Evolutionary conservation across 2,329 filamentous ascomycete species (phyloP).

Genomic region (Aspergillus clavatus): DNA sequence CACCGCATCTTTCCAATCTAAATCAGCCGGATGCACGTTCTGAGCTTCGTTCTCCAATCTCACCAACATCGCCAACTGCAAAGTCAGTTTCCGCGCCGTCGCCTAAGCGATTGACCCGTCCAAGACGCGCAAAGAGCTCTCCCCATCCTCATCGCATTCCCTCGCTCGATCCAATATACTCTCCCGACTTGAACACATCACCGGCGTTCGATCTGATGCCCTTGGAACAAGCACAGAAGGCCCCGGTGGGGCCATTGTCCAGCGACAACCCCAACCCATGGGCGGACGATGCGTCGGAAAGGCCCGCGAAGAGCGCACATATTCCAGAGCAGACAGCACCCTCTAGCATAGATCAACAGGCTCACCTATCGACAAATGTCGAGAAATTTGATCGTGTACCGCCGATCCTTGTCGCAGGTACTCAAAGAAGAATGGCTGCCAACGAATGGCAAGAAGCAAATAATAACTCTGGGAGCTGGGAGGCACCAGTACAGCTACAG

Average conservation of each 20-base stretch:
- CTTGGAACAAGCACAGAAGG: slow-evolving; percentile 34
- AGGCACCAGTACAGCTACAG: slow-evolving; percentile 26
- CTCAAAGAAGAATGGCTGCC: slow-evolving; percentile 18
- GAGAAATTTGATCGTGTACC: slow-evolving; percentile 16
- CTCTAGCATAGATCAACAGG: slow-evolving; percentile 2
- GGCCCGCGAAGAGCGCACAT: slow-evolving; percentile 10
- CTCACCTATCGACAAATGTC: slow-evolving; percentile 3
- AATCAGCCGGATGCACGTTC: slow-evolving; percentile 27
- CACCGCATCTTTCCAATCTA: slow-evolving; percentile 32
- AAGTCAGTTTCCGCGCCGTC: slow-evolving; percentile 25
- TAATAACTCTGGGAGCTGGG: slow-evolving; percentile 19
- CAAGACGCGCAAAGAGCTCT: slow-evolving; percentile 25
- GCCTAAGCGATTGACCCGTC: slow-evolving; percentile 24
- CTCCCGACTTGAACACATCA: slow-evolving; percentile 35
- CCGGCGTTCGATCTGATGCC: slow-evolving; percentile 37
- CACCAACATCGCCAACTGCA: slow-evolving; percentile 30
- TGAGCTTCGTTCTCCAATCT: slow-evolving; percentile 32
- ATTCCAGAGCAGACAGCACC: slow-evolving; percentile 7
- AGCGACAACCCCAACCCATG: slow-evolving; percentile 28
- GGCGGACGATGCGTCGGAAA: slow-evolving; percentile 27
- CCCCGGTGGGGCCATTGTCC: slow-evolving; percentile 28
- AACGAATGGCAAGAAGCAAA: slow-evolving; percentile 17
- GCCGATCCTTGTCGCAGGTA: slow-evolving; percentile 19
- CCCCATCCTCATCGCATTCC: slow-evolving; percentile 22
- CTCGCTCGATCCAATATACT: slow-evolving; percentile 32